Evolutionary conservation across 2,329 filamentous ascomycete genomes (phyloP).

Genomic region (Geoglossum cookeanum): DNA sequence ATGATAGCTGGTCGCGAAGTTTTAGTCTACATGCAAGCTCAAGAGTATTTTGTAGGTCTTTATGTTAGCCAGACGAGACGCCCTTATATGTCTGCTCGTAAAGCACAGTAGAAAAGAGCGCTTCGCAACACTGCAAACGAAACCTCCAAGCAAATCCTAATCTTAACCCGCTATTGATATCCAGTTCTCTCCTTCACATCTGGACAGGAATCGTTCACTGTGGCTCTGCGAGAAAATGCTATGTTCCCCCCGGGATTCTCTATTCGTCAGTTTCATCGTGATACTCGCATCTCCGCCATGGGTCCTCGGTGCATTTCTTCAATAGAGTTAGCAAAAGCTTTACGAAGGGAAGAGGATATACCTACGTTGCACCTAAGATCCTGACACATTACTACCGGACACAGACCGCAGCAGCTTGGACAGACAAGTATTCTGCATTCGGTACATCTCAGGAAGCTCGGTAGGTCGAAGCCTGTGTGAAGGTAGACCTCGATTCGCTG

Average conservation of each 20-base stretch:
- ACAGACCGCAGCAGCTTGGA: conserved; percentile 19
- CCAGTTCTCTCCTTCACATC: not conserved
- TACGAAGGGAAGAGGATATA: not conserved
- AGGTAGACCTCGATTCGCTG: not conserved
- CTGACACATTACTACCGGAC: conserved; percentile 16
- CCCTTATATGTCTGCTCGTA: not conserved
- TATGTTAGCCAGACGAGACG: not conserved
- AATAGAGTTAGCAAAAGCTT: conserved; percentile 2
- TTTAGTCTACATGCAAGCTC: not conserved
- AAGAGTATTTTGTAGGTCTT: not conserved
- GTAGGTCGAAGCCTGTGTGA: not conserved
- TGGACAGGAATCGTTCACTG: not conserved
- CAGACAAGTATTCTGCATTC: conserved; percentile 17
- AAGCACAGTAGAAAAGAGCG: not conserved
- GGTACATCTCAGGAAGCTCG: conserved; percentile 19
- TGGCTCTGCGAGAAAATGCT: not conserved
- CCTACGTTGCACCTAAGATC: conserved; percentile 19
- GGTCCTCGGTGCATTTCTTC: conserved; percentile 18
- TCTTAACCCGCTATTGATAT: not conserved
- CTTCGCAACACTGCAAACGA: not conserved
- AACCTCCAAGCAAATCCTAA: not conserved
- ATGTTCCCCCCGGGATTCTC: not conserved
- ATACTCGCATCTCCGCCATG: conserved; percentile 13
- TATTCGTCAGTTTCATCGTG: conserved; percentile 1
- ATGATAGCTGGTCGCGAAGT: not conserved